Base-by-base conservation (phyloP, 495 filamentous ascomycete species). In the Astrocystis sublimbata region DNA sequence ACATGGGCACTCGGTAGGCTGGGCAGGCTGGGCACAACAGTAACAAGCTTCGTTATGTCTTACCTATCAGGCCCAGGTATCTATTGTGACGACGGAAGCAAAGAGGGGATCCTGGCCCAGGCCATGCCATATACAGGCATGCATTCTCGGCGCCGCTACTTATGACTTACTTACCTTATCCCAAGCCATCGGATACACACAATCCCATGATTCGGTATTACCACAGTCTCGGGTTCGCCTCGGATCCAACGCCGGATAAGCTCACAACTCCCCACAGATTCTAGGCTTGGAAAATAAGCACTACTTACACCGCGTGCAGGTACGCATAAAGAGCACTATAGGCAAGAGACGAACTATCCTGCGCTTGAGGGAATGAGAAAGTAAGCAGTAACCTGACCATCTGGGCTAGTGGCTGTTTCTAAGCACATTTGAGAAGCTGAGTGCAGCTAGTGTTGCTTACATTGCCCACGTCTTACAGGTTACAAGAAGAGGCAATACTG, bases 171-270 rank as follows among this genome's bases (percentile, higher is more conserved):
- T n/a, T n/a, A n/a, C n/a, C n/a, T n/a, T n/a, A n/a, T n/a, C n/a
- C 13, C 49, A 52, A 28, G 49, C 49, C 35, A 52, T 52, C 23
- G 26, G 30, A 28, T 47, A 8, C 24, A 33, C 30, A 23, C 6
- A 4, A 30, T 10, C 15, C 47, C 30, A 17, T 31, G 28, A 30
- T 23, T 33, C 5, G 47, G 47, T 6, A 51, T 51, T 51, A 30
- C 47, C 47, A 51, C 15, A 51, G 49, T 23, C 49, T 52, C 49
- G 30, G 49, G 49, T 36, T 52, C 49, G 10, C 17, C 7, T 35
- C 8, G 19, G 41, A 19, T 45, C 17, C n/a, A 0, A 45, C 41
- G 17, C 19, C 3, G 8, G 41, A 45, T 15, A 15, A 23, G 3
- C 41, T 52, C 17, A 30, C 9, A 35, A 30, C n/a, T 52, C 30